phyloP scores from a whole-genome alignment of 768 basidiomycete genomes.

The Boletus rubroflammeus region DNA sequence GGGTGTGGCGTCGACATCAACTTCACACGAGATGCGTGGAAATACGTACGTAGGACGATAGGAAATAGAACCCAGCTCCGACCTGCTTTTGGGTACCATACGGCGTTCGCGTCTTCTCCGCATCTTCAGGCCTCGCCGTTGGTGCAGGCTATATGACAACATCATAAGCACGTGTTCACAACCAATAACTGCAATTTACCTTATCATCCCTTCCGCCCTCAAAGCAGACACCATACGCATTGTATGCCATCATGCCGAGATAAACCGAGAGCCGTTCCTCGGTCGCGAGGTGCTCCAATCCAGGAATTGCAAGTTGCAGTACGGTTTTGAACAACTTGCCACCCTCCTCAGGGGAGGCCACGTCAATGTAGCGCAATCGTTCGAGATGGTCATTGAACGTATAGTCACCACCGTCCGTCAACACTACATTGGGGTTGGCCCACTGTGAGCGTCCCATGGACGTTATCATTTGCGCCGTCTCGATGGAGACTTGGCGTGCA shows the following conservation, averaged over 20 bases:
- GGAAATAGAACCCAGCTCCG: slow-evolving; percentile 69
- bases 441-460: slow-evolving; percentile 15
- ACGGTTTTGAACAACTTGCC: slow-evolving; percentile 49
- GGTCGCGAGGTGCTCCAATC: slow-evolving; percentile 66
- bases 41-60: slow-evolving; percentile 64
- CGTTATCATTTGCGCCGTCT: slow-evolving; percentile 54
- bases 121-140: slow-evolving; percentile 58
- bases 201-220: slow-evolving; percentile 66
- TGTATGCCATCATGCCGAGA: slow-evolving; percentile 71
- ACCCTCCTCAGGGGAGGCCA: slow-evolving; percentile 48
- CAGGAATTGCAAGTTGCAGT: slow-evolving; percentile 60
- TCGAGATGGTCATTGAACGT: slow-evolving; percentile 74
- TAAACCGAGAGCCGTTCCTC: slow-evolving; percentile 59
- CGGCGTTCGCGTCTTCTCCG: slow-evolving; percentile 74
- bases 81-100: slow-evolving; percentile 72
- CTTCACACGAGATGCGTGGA: background rate
- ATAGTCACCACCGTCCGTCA: slow-evolving; percentile 51
- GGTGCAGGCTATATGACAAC: slow-evolving; percentile 44
- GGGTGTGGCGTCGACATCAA: background rate
- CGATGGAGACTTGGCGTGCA: slow-evolving; percentile 64
- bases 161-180: background rate
- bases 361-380: slow-evolving; percentile 63
- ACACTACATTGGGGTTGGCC: slow-evolving; percentile 16
- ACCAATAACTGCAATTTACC: slow-evolving; percentile 37
- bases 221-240: slow-evolving; percentile 70